Base-by-base conservation (phyloP, 2,329 filamentous ascomycete species). In the Fusarium clavum region DNA sequence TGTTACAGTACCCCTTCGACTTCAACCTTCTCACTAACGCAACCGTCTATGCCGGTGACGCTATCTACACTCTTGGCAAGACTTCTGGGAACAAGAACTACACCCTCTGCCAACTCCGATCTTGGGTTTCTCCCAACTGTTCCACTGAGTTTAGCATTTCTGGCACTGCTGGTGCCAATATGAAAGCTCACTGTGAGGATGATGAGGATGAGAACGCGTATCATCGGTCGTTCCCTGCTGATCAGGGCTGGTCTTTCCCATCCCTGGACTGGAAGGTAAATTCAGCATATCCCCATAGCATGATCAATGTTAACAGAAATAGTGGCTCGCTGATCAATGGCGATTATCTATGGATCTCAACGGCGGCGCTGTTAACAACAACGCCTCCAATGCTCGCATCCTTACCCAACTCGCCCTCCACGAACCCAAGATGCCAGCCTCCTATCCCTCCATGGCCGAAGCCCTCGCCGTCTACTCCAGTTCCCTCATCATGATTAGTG, bases 391-490 rank as follows among this genome's bases (percentile, higher is more conserved):
- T 68, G 83, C 86, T 18, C 85, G 88, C 1, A 82, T 91, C 16
- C 64, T 81, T 8, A 87, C 87, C 27, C 85, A 91, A 66, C 78
- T 88, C 14, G 83, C 87, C 8, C 83, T 87, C 0, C 52, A 57
- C 0, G 30, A 76, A 6, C 77, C 80, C 0, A 54, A 61, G 0
- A 82, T 93, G 1, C 81, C 85, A 34, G 78, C 82, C 1, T 74
- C 79, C 0, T 77, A 90, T 0, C 93, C 93, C 0, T 92, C 90
- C 4, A 83, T 92, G n/a, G 90, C 88, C 0, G 93, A 96, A 78
- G 90, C 90, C 0, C 77, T 96, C 0, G 91, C 92, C 0, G 91
- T 93, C 0, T 84, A 94, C 72, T 86, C 87, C 0, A 88, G 88
- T 6, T 90, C 87, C 38, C 93, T 91, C 0, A 78, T 94, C 1